These are phyloP conservation scores for Reticulascus tulasneorum DNA, from an alignment of 2,329 filamentous ascomycete genomes.

Conservation along the genomic window DNA sequence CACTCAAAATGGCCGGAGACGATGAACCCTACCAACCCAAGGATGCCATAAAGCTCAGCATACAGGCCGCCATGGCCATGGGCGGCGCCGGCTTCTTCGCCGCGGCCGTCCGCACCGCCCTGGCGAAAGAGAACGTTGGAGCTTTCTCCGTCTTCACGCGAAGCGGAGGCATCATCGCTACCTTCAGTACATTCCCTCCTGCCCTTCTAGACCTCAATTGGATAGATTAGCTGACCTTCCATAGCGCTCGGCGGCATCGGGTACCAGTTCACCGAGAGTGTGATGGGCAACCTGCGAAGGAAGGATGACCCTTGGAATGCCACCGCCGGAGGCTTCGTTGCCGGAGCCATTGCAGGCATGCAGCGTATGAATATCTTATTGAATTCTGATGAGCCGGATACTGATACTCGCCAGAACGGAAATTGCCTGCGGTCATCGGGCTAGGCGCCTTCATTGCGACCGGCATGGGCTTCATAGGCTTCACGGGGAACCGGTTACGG, in stretches of 20 bases:
- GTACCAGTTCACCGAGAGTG: slow-evolving; percentile 73
- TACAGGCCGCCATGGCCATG: slow-evolving; percentile 62
- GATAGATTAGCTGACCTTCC: neutral
- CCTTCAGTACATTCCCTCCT: slow-evolving; percentile 4
- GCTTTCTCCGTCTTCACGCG: slow-evolving; percentile 75
- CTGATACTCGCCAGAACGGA: slow-evolving; percentile 29
- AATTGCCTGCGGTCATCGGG: slow-evolving; percentile 67
- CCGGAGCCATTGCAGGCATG: slow-evolving; percentile 69
- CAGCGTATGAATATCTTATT: slow-evolving; percentile 51
- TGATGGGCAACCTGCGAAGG: slow-evolving; percentile 79
- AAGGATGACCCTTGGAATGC: slow-evolving; percentile 77
- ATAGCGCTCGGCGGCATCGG: slow-evolving; percentile 68
- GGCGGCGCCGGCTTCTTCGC: slow-evolving; percentile 66
- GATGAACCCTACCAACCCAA: slow-evolving; percentile 62
- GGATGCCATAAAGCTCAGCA: slow-evolving; percentile 67
- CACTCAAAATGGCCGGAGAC: slow-evolving; percentile 19
- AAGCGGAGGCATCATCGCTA: slow-evolving; percentile 67
- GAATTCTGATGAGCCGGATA: neutral
- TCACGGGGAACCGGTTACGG: slow-evolving; percentile 59
- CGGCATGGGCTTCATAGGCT: slow-evolving; percentile 61
- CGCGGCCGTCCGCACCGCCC: slow-evolving; percentile 80
- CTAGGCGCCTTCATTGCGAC: slow-evolving; percentile 56
- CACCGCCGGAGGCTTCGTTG: slow-evolving; percentile 71
- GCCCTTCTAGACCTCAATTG: neutral
- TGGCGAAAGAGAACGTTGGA: slow-evolving; percentile 78